Evolutionary conservation across 257 asterid species (phyloP).

Genomic region (Nicotiana sylvestris): DNA sequence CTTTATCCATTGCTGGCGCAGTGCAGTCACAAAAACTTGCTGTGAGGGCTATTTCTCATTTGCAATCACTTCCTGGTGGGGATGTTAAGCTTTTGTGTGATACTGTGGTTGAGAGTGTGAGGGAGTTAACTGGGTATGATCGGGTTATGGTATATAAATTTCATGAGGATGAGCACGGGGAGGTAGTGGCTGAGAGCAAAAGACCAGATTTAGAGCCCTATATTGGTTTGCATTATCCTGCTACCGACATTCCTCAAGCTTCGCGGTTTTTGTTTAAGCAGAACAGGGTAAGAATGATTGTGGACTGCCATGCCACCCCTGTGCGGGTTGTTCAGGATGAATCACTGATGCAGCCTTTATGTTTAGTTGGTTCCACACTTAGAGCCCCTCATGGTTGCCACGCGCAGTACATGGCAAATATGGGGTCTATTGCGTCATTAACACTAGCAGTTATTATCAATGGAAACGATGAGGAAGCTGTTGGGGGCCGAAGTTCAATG

Average conservation of each 20-base stretch:
- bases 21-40: conserved; percentile 85
- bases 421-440: conserved; percentile 62
- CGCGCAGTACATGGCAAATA: conserved; percentile 61
- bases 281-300: conserved; percentile 65
- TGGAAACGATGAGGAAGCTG: conserved; percentile 50
- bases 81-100: conserved; percentile 71
- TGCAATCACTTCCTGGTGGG: conserved; percentile 85
- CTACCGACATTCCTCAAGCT: conserved; percentile 66
- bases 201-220: conserved; percentile 56
- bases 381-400: conserved; percentile 68
- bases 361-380: conserved; percentile 60
- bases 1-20: conserved; percentile 74
- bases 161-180: conserved; percentile 81
- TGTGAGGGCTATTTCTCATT: conserved; percentile 69
- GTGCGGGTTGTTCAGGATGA: conserved; percentile 51
- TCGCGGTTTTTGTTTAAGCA: conserved; percentile 60
- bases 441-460: conserved; percentile 51
- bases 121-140: conserved; percentile 75
- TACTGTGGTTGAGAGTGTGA: conserved; percentile 61
- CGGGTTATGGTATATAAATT: conserved; percentile 84
- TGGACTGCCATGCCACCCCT: conserved; percentile 44
- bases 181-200: conserved; percentile 61
- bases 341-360: conserved; percentile 55
- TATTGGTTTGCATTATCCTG: conserved; percentile 59
- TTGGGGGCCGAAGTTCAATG: conserved; percentile 56